Conservation (phyloP, 805 yeast genomes). For the Candida boleticola region DNA sequence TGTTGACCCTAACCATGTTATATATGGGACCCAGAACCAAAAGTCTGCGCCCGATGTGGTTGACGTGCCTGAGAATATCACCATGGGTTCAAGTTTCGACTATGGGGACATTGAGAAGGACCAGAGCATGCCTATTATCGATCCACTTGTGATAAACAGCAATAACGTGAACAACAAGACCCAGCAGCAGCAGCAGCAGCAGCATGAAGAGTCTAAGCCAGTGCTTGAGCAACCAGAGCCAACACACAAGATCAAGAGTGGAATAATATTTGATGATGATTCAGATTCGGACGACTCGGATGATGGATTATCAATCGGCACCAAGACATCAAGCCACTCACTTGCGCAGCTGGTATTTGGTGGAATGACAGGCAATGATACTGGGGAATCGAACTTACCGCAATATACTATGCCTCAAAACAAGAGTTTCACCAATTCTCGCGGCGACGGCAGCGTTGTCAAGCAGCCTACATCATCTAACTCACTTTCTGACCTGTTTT, state of each 20-base stretch:
- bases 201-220: not conserved
- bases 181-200: slow-evolving; percentile 8
- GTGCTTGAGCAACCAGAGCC: not conserved
- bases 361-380: slow-evolving; percentile 14
- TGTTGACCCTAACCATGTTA: slow-evolving; percentile 44
- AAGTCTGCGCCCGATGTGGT: slow-evolving; percentile 34
- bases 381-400: not conserved
- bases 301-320: slow-evolving; percentile 36
- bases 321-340: slow-evolving; percentile 40
- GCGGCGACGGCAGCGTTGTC: slow-evolving; percentile 14
- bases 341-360: slow-evolving; percentile 42
- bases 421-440: not conserved
- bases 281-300: slow-evolving; percentile 21
- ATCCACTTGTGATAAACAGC: slow-evolving; percentile 14
- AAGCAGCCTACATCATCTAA: slow-evolving; percentile 42
- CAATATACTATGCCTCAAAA: not conserved
- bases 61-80: slow-evolving; percentile 47
- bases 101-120: slow-evolving; percentile 34
- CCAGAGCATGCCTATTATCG: slow-evolving; percentile 26
- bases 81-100: slow-evolving; percentile 38
- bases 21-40: slow-evolving; percentile 25
- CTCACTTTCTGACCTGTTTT: slow-evolving; percentile 38
- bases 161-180: slow-evolving; percentile 8
- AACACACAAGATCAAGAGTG: no score
- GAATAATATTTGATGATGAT: slow-evolving; percentile 12